Conservation (phyloP, 2,329 filamentous ascomycete species). For the Verticillium longisporum region DNA sequence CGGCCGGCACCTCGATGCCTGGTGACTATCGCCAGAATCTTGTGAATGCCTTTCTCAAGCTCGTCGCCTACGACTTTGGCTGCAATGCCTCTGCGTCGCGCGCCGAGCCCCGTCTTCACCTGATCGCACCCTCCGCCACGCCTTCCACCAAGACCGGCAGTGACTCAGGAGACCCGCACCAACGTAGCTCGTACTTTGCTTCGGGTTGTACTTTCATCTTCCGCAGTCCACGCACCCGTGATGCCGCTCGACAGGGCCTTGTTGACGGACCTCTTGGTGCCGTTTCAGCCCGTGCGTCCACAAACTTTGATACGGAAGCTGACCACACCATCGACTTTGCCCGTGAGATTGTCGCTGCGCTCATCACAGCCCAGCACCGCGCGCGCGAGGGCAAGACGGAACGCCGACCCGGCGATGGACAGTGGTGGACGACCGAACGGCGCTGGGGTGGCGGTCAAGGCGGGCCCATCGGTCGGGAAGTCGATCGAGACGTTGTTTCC, state of each 20-base stretch:
- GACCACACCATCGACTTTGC: constrained; percentile 58
- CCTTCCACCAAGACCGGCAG: neutral
- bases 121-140: constrained; percentile 26
- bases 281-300: constrained; percentile 50
- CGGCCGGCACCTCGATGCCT: constrained; percentile 49
- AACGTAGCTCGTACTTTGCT: constrained; percentile 47
- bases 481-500: constrained; percentile 38
- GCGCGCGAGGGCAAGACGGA: constrained; percentile 51
- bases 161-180: neutral
- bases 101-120: constrained; percentile 51
- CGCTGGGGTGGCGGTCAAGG: constrained; percentile 59
- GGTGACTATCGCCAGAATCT: constrained; percentile 50
- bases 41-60: constrained; percentile 54
- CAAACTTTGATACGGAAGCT: constrained; percentile 41
- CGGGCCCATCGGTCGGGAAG: constrained; percentile 56
- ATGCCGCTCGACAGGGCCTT: constrained; percentile 51
- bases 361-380: constrained; percentile 59
- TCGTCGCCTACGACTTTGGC: constrained; percentile 60
- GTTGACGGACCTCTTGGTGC: constrained; percentile 57
- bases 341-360: constrained; percentile 51
- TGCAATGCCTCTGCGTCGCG: constrained; percentile 53
- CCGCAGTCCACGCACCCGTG: constrained; percentile 52
- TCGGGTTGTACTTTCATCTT: constrained; percentile 55
- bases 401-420: constrained; percentile 46
- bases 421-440: constrained; percentile 55